Evolutionary conservation across 208 protist species (phyloP), one percentile per base, ranked within the genome.

Genomic region (Crithidia expoeki): DNA sequence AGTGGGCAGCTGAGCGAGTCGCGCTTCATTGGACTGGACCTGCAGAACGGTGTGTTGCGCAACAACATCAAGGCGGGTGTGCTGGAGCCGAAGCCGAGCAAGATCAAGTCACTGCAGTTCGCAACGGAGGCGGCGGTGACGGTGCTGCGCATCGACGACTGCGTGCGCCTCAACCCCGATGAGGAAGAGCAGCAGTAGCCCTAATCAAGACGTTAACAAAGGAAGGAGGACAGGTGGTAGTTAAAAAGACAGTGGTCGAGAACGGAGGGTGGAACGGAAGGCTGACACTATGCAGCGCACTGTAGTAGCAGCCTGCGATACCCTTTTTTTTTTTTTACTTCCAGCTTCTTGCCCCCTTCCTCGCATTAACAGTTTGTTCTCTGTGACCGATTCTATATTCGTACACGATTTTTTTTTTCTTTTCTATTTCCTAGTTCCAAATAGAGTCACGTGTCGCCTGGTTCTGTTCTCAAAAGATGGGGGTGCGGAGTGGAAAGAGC

Each of bases 81-180:
- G 59, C 71, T 99, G 28, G 99, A 99, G 93, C 99, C 99, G n/a
- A 90, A 92, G 46, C 92, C 99, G 58, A 95, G 86, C 67, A 99
- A 99, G 82, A 80, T 99, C 30, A 99, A 99, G 86, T 98, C 91
- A 50, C 90, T 99, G 46, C 93, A 99, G 84, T 99, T 99, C 78
- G 99, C 99, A 52, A 99, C 98, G 12, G 99, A 99, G 94, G 99
- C 99, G 1, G 98, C 99, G 53, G 98, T 99, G 74, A 99, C 99
- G 16, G 98, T 99, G 68, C 88, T 99, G 19, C 94, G 99, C 72
- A 99, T 99, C 58, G 99, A 99, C 85, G 99, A 99, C 80, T 90
- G 98, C 66, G 99, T 99, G 71, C 98, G 97, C 61, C 85, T 99
- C 19, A 95, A 96, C 74, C 94, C 97, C 0, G 88, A 93, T 33